phyloP scores from a whole-genome alignment of 345 rosid species.

The Eucalyptus shirleyi region DNA sequence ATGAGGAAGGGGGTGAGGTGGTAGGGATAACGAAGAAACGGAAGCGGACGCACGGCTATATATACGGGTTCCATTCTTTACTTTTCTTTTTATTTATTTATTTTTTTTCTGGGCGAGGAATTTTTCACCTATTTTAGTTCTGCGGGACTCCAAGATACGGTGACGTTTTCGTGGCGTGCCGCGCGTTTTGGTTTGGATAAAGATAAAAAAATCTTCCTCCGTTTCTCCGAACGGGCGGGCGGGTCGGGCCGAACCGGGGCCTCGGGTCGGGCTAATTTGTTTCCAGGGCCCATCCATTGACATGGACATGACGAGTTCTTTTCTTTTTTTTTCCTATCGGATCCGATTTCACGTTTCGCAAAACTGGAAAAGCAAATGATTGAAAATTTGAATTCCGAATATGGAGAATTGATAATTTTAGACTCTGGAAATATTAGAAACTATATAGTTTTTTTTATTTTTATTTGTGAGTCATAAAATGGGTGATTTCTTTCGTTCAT shows the following conservation, averaged over 20 bases:
- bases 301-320: not conserved
- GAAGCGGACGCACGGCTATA: not conserved
- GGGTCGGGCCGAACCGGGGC: not conserved
- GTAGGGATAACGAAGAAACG: not conserved
- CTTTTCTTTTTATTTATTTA: rapidly evolving
- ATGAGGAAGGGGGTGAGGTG: not conserved
- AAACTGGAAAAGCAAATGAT: not conserved
- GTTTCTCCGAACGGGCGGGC: not conserved
- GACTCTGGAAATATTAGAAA: not conserved
- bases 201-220: not conserved
- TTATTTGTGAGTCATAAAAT: not conserved
- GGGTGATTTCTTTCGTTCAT: too few species aligned
- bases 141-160: not conserved
- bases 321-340: not conserved
- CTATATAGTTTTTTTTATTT: not conserved
- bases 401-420: not conserved
- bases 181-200: not conserved
- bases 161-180: not conserved
- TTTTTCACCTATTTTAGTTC: not conserved
- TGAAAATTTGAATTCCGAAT: not conserved
- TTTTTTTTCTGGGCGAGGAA: not conserved
- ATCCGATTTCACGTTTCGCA: not conserved
- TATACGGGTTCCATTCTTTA: not conserved
- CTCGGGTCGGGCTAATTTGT: not conserved
- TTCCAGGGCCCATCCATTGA: not conserved